These are phyloP conservation scores for Cyberlindnera mrakii DNA, from an alignment of 805 yeast genomes.

Conservation along the genomic window DNA sequence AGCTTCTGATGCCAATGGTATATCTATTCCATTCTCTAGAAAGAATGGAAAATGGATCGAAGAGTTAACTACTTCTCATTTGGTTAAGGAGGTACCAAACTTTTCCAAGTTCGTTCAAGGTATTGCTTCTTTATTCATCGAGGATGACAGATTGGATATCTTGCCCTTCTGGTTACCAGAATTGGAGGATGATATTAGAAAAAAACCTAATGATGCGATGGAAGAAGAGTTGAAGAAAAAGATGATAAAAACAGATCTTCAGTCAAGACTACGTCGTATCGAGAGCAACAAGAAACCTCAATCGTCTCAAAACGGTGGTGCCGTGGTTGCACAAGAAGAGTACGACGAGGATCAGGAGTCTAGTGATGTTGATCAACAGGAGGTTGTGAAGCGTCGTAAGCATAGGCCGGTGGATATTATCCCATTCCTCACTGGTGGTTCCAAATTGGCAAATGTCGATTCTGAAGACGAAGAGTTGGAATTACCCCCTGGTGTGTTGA, in stretches of 20 bases:
- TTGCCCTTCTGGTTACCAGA: slow-evolving; percentile 96
- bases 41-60: slow-evolving; percentile 72
- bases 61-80: slow-evolving; percentile 74
- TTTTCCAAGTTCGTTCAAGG: slow-evolving; percentile 94
- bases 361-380: slow-evolving; percentile 33
- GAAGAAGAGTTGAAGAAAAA: slow-evolving; percentile 56
- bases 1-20: slow-evolving; percentile 26
- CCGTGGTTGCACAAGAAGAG: slow-evolving; percentile 8
- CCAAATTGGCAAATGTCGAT: slow-evolving; percentile 51
- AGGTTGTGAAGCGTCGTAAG: slow-evolving; percentile 28
- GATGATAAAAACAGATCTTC: slow-evolving; percentile 35
- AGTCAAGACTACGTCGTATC: slow-evolving; percentile 32
- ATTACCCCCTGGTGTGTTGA: slow-evolving; percentile 83
- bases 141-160: slow-evolving; percentile 83
- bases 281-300: slow-evolving; percentile 5
- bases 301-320: slow-evolving; percentile 1
- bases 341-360: slow-evolving; percentile 56
- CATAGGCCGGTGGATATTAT: slow-evolving; percentile 28
- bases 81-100: slow-evolving; percentile 90
- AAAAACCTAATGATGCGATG: slow-evolving; percentile 73
- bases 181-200: slow-evolving; percentile 69
- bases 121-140: slow-evolving; percentile 78
- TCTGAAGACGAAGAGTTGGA: slow-evolving; percentile 84
- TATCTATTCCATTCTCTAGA: slow-evolving; percentile 36
- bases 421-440: slow-evolving; percentile 34